phyloP scores from a whole-genome alignment of 257 asterid genomes.

The Anisodus acutangulus region DNA sequence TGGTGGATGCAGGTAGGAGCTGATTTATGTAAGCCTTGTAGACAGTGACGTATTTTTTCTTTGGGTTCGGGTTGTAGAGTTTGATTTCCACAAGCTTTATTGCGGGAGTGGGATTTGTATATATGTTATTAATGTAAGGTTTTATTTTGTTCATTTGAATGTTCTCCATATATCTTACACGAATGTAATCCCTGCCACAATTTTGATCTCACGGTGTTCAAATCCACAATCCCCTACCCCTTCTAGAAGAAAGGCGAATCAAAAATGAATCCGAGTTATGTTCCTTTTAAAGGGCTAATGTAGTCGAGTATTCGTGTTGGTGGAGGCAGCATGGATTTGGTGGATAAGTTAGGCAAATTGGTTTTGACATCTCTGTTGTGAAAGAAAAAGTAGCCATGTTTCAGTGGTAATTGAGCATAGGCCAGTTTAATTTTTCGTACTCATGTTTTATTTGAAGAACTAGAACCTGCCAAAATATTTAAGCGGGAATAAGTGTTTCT shows the following conservation, averaged over 20 bases:
- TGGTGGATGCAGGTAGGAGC: slow-evolving; percentile 77
- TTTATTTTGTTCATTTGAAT: slow-evolving; percentile 25
- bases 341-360: background rate
- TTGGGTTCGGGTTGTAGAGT: slow-evolving; percentile 34
- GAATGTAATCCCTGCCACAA: slow-evolving; percentile 21
- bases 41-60: slow-evolving; percentile 24
- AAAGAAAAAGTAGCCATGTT: background rate
- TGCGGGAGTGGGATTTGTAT: slow-evolving; percentile 32
- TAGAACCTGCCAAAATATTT: background rate
- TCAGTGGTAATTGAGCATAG: background rate
- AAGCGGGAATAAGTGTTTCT: background rate
- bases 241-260: background rate
- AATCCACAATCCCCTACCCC: background rate
- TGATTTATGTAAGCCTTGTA: slow-evolving; percentile 40
- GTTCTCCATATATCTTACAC: slow-evolving; percentile 16
- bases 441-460: background rate
- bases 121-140: slow-evolving; percentile 32
- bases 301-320: background rate
- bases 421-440: background rate
- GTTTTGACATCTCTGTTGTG: background rate
- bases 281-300: background rate
- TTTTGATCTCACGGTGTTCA: slow-evolving; percentile 9
- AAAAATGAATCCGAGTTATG: background rate
- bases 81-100: slow-evolving; percentile 22
- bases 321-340: background rate